Percentiles rank a stretch among this genome's conserved stretches.
Conservation (phyloP, 1,139 yeast species). For the Candida pseudoviswanathii region DNA sequence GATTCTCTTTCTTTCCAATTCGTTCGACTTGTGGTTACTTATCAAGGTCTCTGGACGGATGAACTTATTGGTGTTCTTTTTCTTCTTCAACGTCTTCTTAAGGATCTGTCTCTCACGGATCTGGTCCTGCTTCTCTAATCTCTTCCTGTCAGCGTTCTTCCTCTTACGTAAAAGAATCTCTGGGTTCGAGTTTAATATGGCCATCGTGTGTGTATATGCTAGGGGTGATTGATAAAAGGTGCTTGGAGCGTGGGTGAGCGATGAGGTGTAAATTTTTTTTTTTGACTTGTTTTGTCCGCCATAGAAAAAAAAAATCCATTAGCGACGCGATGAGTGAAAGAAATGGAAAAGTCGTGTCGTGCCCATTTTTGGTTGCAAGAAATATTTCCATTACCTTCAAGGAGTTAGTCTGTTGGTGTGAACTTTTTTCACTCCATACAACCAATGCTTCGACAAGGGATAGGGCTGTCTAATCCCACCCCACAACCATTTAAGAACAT, state of each 20-base stretch:
- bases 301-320: no score
- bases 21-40: slow-evolving; percentile 62
- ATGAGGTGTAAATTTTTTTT: slow-evolving; percentile 8
- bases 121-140: slow-evolving; percentile 63
- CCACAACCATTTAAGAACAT: neutral
- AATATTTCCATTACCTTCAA: no score
- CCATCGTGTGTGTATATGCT: slow-evolving; percentile 29
- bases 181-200: slow-evolving; percentile 66
- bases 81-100: slow-evolving; percentile 38
- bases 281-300: neutral
- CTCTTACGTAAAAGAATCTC: slow-evolving; percentile 76
- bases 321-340: neutral
- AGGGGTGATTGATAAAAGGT: neutral
- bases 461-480: no score
- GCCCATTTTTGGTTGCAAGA: slow-evolving; percentile 1
- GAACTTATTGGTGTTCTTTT: slow-evolving; percentile 49
- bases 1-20: slow-evolving; percentile 68
- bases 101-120: slow-evolving; percentile 32
- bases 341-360: neutral
- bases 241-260: neutral
- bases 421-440: no score
- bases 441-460: no score
- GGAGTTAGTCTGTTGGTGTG: no score
- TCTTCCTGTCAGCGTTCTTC: slow-evolving; percentile 71
- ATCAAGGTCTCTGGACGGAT: slow-evolving; percentile 74